Base-by-base conservation (phyloP, 305 asterid genomes). In the Coffea humblotiana region DNA sequence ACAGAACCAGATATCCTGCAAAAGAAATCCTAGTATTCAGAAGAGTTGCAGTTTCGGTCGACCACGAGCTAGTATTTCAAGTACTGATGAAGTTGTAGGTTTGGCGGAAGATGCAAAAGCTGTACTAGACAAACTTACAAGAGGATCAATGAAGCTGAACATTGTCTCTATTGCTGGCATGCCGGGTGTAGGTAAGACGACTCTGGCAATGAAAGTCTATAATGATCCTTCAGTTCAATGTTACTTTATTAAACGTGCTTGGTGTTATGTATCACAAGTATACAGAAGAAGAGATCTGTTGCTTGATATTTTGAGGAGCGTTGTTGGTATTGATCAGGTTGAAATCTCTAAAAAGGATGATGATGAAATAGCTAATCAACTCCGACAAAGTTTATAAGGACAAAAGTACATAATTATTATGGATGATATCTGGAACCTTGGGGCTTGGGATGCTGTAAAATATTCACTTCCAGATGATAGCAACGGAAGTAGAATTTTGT, bases 91-190 rank as follows among this genome's bases (percentile, higher is more conserved):
- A 7, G 71, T 32, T 14, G 23, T 67, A 0, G 71, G 47, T 16
- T 67, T 67, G 3, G 27, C 43, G 0, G 70, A n/a, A 15, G 89
- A 83, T 81, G 51, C 63, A 27, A 35, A 68, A 35, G 61, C 74
- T 40, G 66, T 85, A 45, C 77, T 73, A 23, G 49, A 54, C 4
- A 76, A 73, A 19, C 85, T 88, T 61, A 77, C 76, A 29, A 9
- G 73, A 47, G 82, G 83, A 75, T 60, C 71, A 18, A 67, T 0
- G 48, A 49, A 75, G 12, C 80, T 67, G 2, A 43, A 80, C 0
- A 3, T 68, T 68, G 49, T 80, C 4, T 52, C 67, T 49, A 9
- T 47, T 11, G 51, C 48, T 13, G 83, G 80, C 16, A 67, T 75
- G 49, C 49, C 0, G 8, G 49, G 49, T 14, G 23, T 23, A 11